phyloP scores from a whole-genome alignment of 345 rosid genomes.

The Aegle marmelos region DNA sequence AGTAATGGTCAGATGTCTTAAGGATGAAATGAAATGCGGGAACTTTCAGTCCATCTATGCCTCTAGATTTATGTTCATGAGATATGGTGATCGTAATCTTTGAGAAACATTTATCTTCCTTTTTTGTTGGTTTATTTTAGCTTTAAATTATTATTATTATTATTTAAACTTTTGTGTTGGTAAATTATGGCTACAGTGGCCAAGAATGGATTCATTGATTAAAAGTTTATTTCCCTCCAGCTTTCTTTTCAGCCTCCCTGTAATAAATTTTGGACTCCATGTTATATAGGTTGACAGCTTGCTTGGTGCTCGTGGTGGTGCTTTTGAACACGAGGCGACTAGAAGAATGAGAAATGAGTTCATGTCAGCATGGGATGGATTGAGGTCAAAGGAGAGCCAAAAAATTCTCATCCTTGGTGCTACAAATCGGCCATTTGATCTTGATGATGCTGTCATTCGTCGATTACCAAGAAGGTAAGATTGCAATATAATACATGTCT shows the following conservation, averaged over 20 bases:
- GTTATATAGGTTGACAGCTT: slow-evolving; percentile 80
- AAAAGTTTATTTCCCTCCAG: background rate
- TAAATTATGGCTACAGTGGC: background rate
- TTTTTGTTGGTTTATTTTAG: background rate
- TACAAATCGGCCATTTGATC: slow-evolving; percentile 98
- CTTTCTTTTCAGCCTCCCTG: background rate
- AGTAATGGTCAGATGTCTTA: background rate
- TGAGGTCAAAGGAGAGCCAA: slow-evolving; percentile 92
- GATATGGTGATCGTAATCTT: background rate
- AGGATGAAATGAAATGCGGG: background rate
- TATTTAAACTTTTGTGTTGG: background rate
- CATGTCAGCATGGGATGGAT: slow-evolving; percentile 99
- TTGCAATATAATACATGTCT: background rate
- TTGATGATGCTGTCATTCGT: slow-evolving; percentile 97
- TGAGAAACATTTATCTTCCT: background rate
- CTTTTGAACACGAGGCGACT: slow-evolving; percentile 93
- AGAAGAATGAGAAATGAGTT: slow-evolving; percentile 99
- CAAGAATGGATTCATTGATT: background rate
- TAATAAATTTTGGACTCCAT: slow-evolving; percentile 6
- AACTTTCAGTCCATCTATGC: background rate
- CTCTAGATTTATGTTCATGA: background rate
- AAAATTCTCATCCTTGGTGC: slow-evolving; percentile 97
- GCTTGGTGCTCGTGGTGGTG: slow-evolving; percentile 97
- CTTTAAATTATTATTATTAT: background rate
- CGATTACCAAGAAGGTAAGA: slow-evolving; percentile 92